Percentiles rank a stretch among this genome's conserved stretches.
Conservation (phyloP, 768 basidiomycete genomes). For the Hygrocybe coccinea region DNA sequence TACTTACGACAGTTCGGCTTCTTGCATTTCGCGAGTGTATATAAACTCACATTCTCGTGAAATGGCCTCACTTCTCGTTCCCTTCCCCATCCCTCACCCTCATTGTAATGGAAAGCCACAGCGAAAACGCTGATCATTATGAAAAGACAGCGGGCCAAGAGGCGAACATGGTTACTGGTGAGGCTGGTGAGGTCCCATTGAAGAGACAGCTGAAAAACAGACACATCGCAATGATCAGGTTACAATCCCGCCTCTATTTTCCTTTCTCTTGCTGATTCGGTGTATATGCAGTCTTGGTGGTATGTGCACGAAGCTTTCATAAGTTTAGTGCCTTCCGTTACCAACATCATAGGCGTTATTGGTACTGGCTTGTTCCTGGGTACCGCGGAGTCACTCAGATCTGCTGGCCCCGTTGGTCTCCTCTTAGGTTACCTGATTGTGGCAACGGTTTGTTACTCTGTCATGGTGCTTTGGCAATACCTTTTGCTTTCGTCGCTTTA, state of each 20-base stretch:
- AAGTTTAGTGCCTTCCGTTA: conserved; percentile 19
- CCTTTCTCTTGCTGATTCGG: neutral
- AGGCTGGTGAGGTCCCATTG: conserved; percentile 29
- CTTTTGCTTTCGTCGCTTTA: neutral
- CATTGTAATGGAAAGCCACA: no score
- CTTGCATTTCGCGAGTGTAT: no score
- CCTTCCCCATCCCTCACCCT: no score
- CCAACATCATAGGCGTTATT: conserved; percentile 6
- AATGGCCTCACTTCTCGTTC: no score
- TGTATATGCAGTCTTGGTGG: conserved; percentile 49
- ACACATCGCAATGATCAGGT: conserved; percentile 82
- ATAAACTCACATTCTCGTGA: no score
- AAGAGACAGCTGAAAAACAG: conserved; percentile 67
- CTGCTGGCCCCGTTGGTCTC: conserved; percentile 69
- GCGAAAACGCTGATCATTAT: neutral
- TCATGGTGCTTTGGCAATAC: conserved; percentile 49
- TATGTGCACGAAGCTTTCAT: conserved; percentile 52
- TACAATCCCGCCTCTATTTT: neutral
- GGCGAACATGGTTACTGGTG: neutral
- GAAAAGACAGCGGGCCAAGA: neutral
- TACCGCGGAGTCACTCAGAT: conserved; percentile 42
- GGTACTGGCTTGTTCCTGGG: conserved; percentile 62
- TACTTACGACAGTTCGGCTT: no score
- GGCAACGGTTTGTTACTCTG: conserved; percentile 64
- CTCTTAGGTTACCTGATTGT: conserved; percentile 64